These are phyloP conservation scores for Neofusicoccum kwambonambiense DNA, from an alignment of 2,329 filamentous ascomycete species.

Conservation along the genomic window DNA sequence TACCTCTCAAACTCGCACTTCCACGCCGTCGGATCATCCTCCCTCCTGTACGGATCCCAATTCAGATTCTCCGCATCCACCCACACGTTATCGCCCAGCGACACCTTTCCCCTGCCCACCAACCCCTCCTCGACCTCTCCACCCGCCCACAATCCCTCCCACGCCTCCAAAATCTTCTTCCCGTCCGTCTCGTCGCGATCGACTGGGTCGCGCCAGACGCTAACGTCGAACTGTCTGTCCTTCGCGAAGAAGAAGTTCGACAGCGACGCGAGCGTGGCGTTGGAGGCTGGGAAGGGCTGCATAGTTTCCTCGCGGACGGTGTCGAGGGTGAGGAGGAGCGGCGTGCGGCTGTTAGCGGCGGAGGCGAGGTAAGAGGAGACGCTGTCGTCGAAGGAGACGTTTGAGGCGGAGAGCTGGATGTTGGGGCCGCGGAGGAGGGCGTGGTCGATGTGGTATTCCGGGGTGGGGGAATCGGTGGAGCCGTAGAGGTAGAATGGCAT, in stretches of 20 bases:
- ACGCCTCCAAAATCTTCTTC: not conserved
- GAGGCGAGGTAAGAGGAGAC: not conserved
- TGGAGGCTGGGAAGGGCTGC: constrained; percentile 37
- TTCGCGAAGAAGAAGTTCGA: not conserved
- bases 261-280: constrained; percentile 20
- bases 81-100: not conserved
- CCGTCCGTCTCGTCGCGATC: not conserved
- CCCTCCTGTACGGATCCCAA: constrained; percentile 2
- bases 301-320: constrained; percentile 38
- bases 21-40: not conserved
- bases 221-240: not conserved
- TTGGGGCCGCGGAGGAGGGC: constrained; percentile 46
- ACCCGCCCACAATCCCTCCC: not conserved
- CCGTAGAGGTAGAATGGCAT: constrained; percentile 51
- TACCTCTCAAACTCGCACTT: not conserved
- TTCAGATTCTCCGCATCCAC: constrained; percentile 9
- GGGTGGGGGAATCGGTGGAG: constrained; percentile 21
- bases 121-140: not conserved
- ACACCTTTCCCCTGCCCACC: not conserved
- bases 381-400: not conserved
- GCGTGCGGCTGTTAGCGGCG: not conserved
- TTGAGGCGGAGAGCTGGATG: constrained; percentile 34
- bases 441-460: constrained; percentile 44
- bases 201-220: not conserved
- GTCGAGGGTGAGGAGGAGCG: constrained; percentile 32